A percentile compares a stretch with the other conserved stretches of the same genome.
Evolutionary conservation across 352 stramenopile genomes (phyloP).

Genomic region (Hyaloperonospora brassicae): DNA sequence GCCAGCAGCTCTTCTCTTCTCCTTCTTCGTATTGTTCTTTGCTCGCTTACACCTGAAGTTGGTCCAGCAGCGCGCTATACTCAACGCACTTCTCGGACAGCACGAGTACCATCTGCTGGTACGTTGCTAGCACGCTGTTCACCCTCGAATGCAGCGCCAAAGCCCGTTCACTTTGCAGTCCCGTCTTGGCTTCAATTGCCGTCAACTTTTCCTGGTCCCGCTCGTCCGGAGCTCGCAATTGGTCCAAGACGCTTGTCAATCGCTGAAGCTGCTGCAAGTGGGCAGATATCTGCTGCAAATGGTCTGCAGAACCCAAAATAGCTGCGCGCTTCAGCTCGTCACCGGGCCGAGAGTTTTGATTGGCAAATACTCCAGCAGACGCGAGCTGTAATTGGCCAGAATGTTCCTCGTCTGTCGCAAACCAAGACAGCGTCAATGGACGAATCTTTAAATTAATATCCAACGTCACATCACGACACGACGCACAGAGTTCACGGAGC

Average conservation of each 20-base stretch:
- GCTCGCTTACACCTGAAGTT: constrained; percentile 29
- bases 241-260: constrained; percentile 35
- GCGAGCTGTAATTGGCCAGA: constrained; percentile 29
- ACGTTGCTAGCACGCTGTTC: constrained; percentile 40
- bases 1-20: no score
- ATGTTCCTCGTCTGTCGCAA: constrained; percentile 31
- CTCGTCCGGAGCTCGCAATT: constrained; percentile 26
- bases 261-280: constrained; percentile 44
- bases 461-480: no score
- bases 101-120: constrained; percentile 66
- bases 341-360: constrained; percentile 14
- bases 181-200: constrained; percentile 27
- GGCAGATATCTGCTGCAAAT: constrained; percentile 26
- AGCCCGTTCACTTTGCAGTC: constrained; percentile 34
- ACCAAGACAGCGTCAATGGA: not conserved
- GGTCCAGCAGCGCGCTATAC: constrained; percentile 46
- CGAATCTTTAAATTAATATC: constrained; percentile 4
- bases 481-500: constrained; percentile 46
- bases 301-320: constrained; percentile 48
- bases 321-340: constrained; percentile 56
- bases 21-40: not conserved
- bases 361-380: constrained; percentile 18
- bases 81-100: constrained; percentile 65
- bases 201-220: constrained; percentile 18
- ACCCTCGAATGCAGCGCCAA: constrained; percentile 41